Evolutionary conservation across 192 early-diverging fungal species (phyloP).

Genomic region (Phlyctochytrium planicorne): DNA sequence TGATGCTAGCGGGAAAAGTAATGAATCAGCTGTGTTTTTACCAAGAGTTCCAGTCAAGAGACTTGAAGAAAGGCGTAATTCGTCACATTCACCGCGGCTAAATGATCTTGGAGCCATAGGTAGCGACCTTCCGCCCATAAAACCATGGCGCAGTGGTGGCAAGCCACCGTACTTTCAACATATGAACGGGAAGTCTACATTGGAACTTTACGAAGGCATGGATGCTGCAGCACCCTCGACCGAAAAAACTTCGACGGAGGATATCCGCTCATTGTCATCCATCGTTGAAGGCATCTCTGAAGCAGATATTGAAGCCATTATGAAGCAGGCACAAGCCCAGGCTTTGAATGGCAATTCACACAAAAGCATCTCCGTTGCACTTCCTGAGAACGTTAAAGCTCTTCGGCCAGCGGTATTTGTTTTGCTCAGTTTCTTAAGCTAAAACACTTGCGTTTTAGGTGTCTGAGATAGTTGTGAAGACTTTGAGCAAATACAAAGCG

Average conservation of each 20-base stretch:
- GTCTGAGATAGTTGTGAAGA: conserved; percentile 39
- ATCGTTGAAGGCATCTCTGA: conserved; percentile 27
- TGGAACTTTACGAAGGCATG: conserved; percentile 44
- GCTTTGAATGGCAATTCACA: not conserved
- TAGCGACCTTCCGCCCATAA: no score
- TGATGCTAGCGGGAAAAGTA: not conserved
- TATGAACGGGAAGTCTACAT: conserved; percentile 11
- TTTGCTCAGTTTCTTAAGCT: conserved; percentile 3
- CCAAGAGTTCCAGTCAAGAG: conserved; percentile 1
- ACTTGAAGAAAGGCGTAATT: no score
- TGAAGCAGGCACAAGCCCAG: conserved; percentile 17
- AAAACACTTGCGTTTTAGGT: conserved; percentile 38
- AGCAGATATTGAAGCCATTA: conserved; percentile 24
- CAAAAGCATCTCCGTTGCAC: conserved; percentile 9
- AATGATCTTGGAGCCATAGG: no score
- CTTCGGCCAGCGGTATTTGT: not conserved
- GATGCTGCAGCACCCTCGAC: not conserved
- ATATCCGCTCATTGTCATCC: conserved; percentile 3
- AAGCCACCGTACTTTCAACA: conserved; percentile 39
- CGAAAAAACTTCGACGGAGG: not conserved
- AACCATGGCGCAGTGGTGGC: no score
- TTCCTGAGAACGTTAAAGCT: conserved; percentile 9
- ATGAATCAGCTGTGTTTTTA: not conserved
- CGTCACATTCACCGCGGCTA: no score
- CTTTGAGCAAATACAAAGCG: conserved; percentile 35